Base-by-base conservation (phyloP, 192 early-diverging fungal species). In the Gonapodya prolifera region DNA sequence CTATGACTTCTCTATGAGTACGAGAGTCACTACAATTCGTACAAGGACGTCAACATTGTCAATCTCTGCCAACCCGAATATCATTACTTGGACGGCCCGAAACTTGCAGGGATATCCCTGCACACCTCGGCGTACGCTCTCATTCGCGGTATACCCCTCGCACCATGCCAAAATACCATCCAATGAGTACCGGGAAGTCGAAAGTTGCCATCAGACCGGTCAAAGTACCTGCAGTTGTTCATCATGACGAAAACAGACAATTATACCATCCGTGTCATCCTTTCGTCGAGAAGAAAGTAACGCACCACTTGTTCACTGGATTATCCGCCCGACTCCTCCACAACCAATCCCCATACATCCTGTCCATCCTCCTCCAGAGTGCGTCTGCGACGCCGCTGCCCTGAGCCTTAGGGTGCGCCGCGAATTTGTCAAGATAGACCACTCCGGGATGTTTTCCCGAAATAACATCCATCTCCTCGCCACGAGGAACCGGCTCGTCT, bases 371-470 rank as follows among this genome's bases (percentile, higher is more conserved):
- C 45, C 90, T 88, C 96, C 96, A 98, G 70, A 98, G 80, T n/a
- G 96, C 95, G 80, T 98, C 96, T 0, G 95, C 94, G 69, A 95
- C 88, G 0, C 96, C 96, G 30, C 93, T 93, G 8, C 96, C 96
- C 83, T 98, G 96, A 73, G 85, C 88, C 29, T 85, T 86, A 0
- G 95, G 96, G 0, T 89, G 85, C 18, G 96, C 93, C 0, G 93
- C 92, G 83, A 97, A 96, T 78, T 98, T 98, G 86, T 98, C 96
- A 30, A 98, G 81, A 77, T 98, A 98, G 30, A 83, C 76, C 16
- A 78, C 75, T 1, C 69, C 23, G 28, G 30, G 34, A 45, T 34
- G n/a, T n/a, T n/a, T n/a, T n/a, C n/a, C n/a, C n/a, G n/a, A n/a
- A n/a, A n/a, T n/a, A n/a, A n/a, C n/a, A n/a, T n/a, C n/a, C n/a